A percentile compares a stretch with the other conserved stretches of the same genome.
Evolutionary conservation across 805 yeast genomes (phyloP).

Genomic region (Yueomyces sinensis): DNA sequence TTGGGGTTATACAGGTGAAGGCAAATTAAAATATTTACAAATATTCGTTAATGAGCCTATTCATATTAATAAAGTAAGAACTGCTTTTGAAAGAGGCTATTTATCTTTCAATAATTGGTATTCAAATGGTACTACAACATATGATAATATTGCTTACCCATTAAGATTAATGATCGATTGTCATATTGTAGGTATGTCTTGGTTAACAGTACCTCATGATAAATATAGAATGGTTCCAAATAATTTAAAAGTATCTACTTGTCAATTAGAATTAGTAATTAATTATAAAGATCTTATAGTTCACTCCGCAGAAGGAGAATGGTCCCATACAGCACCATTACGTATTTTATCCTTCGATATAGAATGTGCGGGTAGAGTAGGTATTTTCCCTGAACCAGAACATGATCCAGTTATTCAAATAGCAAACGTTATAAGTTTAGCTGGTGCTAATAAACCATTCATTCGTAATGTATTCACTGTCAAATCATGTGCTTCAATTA

Average conservation of each 20-base stretch:
- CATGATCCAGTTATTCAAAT: constrained; percentile 93
- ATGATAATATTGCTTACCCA: constrained; percentile 80
- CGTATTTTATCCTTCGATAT: constrained; percentile 91
- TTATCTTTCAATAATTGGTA: constrained; percentile 52
- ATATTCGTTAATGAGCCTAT: constrained; percentile 54
- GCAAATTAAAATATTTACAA: constrained; percentile 67
- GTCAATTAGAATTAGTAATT: constrained; percentile 75
- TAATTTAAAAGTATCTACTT: constrained; percentile 42
- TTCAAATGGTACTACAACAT: constrained; percentile 51
- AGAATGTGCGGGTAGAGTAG: constrained; percentile 97
- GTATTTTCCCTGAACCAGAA: constrained; percentile 90
- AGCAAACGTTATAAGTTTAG: constrained; percentile 81
- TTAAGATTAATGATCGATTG: constrained; percentile 87
- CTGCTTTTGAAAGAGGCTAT: constrained; percentile 76
- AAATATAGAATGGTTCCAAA: constrained; percentile 41
- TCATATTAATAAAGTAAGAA: constrained; percentile 53
- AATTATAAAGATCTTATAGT: constrained; percentile 56
- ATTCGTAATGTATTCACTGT: constrained; percentile 91
- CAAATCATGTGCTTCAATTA: constrained; percentile 80
- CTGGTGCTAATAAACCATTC: constrained; percentile 72
- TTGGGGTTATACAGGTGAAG: constrained; percentile 85
- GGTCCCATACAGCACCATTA: constrained; percentile 86
- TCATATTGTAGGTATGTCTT: constrained; percentile 88
- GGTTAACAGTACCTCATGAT: constrained; percentile 80
- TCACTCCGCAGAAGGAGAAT: constrained; percentile 86